Base-by-base conservation (phyloP, 1,139 yeast genomes). In the Hyphopichia wangnamkhiaoensis region DNA sequence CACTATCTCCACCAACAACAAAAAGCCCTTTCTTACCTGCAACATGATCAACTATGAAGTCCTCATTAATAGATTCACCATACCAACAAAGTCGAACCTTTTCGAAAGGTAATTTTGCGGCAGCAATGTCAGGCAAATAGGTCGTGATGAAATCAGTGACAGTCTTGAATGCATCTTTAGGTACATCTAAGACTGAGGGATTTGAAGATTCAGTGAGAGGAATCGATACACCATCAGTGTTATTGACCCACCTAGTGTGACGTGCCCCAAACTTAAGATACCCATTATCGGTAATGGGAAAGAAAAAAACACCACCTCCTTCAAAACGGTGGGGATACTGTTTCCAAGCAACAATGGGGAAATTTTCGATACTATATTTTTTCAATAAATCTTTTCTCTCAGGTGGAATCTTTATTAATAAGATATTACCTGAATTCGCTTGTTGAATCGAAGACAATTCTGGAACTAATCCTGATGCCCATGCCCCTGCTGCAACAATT, bases 1-100 rank as follows among this genome's bases (percentile, higher is more conserved):
- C 72, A 14, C 66, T 61, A 2, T 71, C 75, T 33, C 74, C 74
- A 39, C 65, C 55, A 5, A 68, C 68, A 17, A 70, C 54, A 35
- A 68, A 52, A 9, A 69, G 49, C 23, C 59, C 57, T 21, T 58
- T 46, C 27, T 52, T 50, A 1, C 49, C 50, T 4, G 74, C 74
- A 34, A 56, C 65, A 45, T 49, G 56, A 39, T 63, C 71, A 41
- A 60, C 53, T 27, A 68, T 53, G 47, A 60, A 68, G 38, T 68
- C 66, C 31, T 63, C 56, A 39, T 61, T 56, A 23, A 63, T 58
- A 8, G 74, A 63, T 40, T 69, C 73, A 9, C 70, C 63, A 35
- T 64, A 61, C 74, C 74, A 69, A 18, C 36, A 33, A 14, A 37
- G 35, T 26, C 32, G 15, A 4, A 20, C 15, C 18, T 37, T 37